Conservation (phyloP, 1,284 basidiomycete genomes). For the Pseudozyma hubeiensis region DNA sequence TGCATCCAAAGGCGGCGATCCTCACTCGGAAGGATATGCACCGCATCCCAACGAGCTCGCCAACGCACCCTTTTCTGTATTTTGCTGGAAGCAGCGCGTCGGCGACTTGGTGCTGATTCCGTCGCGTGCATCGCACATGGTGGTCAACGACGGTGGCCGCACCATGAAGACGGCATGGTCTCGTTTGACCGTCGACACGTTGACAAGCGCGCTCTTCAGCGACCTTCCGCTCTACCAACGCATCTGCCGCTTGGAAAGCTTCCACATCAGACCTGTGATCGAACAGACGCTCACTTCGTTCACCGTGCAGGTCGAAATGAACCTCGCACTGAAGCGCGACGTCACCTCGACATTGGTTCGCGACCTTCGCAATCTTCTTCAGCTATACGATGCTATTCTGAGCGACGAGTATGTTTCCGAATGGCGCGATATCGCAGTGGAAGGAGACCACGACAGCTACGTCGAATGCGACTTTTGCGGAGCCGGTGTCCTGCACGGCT, state of each 20-base stretch:
- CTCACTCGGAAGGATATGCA: slow-evolving; percentile 9
- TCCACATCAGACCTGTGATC: slow-evolving; percentile 25
- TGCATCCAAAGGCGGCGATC: slow-evolving; percentile 16
- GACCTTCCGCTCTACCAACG: slow-evolving; percentile 47
- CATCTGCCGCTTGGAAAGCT: slow-evolving; percentile 23
- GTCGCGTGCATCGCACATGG: slow-evolving; percentile 24
- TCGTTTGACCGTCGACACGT: slow-evolving; percentile 27
- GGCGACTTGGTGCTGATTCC: slow-evolving; percentile 47
- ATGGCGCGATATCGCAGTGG: slow-evolving; percentile 25
- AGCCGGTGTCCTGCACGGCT: slow-evolving; percentile 38
- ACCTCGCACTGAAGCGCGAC: slow-evolving; percentile 1
- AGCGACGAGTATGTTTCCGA: slow-evolving; percentile 35
- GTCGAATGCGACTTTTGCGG: slow-evolving; percentile 55
- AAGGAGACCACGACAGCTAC: slow-evolving; percentile 30
- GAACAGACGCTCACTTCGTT: slow-evolving; percentile 25
- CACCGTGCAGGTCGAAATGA: slow-evolving; percentile 8
- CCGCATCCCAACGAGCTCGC: slow-evolving; percentile 27
- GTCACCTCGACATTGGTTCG: background rate
- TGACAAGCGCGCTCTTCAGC: slow-evolving; percentile 19
- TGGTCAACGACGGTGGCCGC: slow-evolving; percentile 30
- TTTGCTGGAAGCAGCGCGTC: slow-evolving; percentile 23
- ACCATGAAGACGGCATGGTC: slow-evolving; percentile 38
- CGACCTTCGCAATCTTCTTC: slow-evolving; percentile 24
- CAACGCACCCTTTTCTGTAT: slow-evolving; percentile 26
- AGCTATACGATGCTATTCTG: slow-evolving; percentile 41